Evolutionary conservation across 148 eudicot genomes (phyloP), one percentile per base, ranked within the genome.

Genomic region (Silene latifolia): DNA sequence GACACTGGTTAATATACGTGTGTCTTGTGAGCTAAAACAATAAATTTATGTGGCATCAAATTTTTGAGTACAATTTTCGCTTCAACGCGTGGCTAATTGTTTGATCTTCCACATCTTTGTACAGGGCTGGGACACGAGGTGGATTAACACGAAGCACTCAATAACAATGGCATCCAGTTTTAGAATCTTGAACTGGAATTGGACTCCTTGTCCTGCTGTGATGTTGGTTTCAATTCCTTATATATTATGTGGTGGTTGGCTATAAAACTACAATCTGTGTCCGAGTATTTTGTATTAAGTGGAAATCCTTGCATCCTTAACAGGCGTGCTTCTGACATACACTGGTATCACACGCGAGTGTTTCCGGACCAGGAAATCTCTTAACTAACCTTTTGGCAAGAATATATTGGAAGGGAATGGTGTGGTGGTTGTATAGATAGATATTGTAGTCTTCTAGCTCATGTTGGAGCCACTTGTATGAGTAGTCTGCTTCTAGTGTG

Each of bases 121-220:
- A 86, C 98, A 93, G 98, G 88, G 83, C 80, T 80, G 74, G 77
- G 67, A 72, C 84, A 65, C 89, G 98, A 61, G 87, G 89, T 8
- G 98, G 91, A 73, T 77, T 88, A 80, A 89, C 89, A 47, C 94
- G 98, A 69, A 86, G 89, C 88, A 85, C 88, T 71, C 94, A 91
- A 85, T 93, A 84, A 81, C 89, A 56, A 67, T 79, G 72, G 75
- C 63, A 46, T 44, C 21, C 63, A 56, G 77, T 9, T 23, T 68
- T 81, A 75, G 79, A 79, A 78, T 76, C 59, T 57, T 17, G 82
- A 71, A 83, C 78, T 75, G 24, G 73, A 68, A 73, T 79, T 76
- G 81, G 76, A 72, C 29, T 71, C 27, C n/a, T 67, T 67, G 83
- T 66, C 75, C 69, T 77, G 19, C 74, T 61, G 56, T 75, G 59